A percentile compares a stretch with the other conserved stretches of the same genome.
Evolutionary conservation across 164 flowering plant genomes (phyloP).

Genomic region (Liriodendron chinense): DNA sequence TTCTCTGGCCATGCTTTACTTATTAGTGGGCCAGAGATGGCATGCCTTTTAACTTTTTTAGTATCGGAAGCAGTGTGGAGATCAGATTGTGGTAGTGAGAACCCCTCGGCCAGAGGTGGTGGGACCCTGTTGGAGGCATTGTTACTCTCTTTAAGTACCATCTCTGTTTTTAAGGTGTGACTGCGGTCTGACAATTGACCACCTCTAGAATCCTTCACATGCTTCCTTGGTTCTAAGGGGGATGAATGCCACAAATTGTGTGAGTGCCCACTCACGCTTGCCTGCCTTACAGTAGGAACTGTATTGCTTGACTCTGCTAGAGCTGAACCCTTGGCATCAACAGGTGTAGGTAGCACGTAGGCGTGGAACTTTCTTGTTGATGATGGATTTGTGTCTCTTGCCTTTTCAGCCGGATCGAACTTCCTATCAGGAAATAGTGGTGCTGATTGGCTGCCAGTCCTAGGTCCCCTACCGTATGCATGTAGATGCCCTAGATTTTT

Average conservation of each 20-base stretch:
- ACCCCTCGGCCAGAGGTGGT: constrained; percentile 29
- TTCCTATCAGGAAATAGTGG: constrained; percentile 65
- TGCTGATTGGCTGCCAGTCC: constrained; percentile 68
- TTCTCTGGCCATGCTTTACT: constrained; percentile 44
- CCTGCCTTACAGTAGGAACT: constrained; percentile 23
- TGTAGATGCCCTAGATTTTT: constrained; percentile 35
- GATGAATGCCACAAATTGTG: constrained; percentile 55
- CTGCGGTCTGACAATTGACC: constrained; percentile 32
- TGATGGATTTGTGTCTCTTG: constrained; percentile 37
- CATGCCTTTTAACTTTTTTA: constrained; percentile 56
- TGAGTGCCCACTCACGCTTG: constrained; percentile 28
- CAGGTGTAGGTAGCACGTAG: constrained; percentile 83
- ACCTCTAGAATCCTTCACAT: constrained; percentile 31
- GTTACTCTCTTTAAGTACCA: constrained; percentile 73
- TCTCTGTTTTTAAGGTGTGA: constrained; percentile 24
- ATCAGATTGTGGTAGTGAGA: constrained; percentile 22
- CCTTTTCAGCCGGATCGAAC: constrained; percentile 42
- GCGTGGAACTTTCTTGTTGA: constrained; percentile 55
- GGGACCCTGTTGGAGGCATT: constrained; percentile 36
- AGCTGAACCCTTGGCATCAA: constrained; percentile 45
- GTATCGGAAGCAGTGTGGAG: constrained; percentile 33
- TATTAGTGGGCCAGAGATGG: constrained; percentile 77
- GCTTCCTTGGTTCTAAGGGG: constrained; percentile 51
- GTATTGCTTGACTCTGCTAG: constrained; percentile 30
- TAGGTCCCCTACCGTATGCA: constrained; percentile 28